Evolutionary conservation across 129 eudicot species (phyloP), one percentile per base, ranked within the genome.

Genomic region (Scalesia atractyloides): DNA sequence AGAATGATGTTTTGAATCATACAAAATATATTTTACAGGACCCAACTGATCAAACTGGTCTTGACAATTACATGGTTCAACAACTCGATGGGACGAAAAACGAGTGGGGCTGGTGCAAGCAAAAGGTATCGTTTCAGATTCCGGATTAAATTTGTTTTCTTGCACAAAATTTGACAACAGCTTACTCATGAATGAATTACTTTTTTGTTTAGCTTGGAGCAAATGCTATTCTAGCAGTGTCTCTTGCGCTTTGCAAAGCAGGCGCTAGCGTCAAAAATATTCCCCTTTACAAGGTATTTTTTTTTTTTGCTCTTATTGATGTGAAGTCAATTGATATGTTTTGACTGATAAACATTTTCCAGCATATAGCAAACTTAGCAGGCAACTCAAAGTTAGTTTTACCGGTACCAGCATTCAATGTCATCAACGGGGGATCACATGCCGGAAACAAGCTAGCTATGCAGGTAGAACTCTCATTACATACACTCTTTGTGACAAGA

Each of bases 31-130:
- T 26, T 59, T 46, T 63, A 44, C 86, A 94, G 98, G 95, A 94
- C 83, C 97, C 98, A 64, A 82, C 97, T 50, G 96, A 94, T 79
- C 98, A 90, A 77, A 86, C 91, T 33, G 96, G 80, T 13, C 84
- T 94, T 39, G 98, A 94, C 70, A 89, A 94, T 83, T 90, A 67
- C 89, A 94, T 94, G 96, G 98, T 94, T 72, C 98, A 94, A 81
- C 76, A 94, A 83, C 96, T 94, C 6, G 98, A 94, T 77, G 98
- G 96, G 70, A 94, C 98, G 58, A 86, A 81, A 70, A 94, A 90
- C 56, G 98, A 94, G 91, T 94, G 98, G 97, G 98, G 97, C 71
- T 94, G 98, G 98, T 94, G 98, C 96, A 94, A 94, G 82, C 97
- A 94, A 74, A 94, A 94, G 98, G 98, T 93, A 84, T 57, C 13